phyloP scores from a whole-genome alignment of 2,329 filamentous ascomycete species.

The Fusarium penzigii region DNA sequence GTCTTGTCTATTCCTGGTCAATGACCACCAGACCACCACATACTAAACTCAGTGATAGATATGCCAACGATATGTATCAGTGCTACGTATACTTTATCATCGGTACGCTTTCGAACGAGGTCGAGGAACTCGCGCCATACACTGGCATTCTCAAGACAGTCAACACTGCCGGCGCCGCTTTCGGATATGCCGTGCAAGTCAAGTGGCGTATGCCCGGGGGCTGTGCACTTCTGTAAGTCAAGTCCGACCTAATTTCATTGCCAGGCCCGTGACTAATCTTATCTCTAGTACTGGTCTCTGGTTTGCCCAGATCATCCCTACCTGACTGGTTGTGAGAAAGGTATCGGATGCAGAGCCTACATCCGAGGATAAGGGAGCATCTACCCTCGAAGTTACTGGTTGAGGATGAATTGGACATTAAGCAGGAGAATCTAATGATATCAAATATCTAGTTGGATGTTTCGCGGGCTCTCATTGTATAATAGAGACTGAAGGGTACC shows the following conservation, averaged over 20 bases:
- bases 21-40: not conserved
- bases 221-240: not conserved
- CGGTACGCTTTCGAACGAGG: not conserved
- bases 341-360: not conserved
- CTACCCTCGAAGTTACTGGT: no score
- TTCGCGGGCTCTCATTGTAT: no score
- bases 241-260: not conserved
- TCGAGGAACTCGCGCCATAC: not conserved
- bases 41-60: not conserved
- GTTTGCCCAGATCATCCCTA: not conserved
- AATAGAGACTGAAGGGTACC: no score
- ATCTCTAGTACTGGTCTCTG: not conserved
- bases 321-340: not conserved
- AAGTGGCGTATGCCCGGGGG: not conserved
- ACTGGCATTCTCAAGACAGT: slow-evolving; percentile 1
- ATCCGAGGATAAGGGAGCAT: no score
- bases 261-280: not conserved
- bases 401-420: no score
- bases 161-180: not conserved
- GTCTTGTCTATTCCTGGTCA: not conserved
- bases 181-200: not conserved
- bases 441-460: no score
- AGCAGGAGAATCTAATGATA: no score
- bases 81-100: slow-evolving; percentile 1
- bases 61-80: not conserved